These are phyloP conservation scores for Sisymbrium irio DNA, from an alignment of 345 rosid species.

Conservation along the genomic window DNA sequence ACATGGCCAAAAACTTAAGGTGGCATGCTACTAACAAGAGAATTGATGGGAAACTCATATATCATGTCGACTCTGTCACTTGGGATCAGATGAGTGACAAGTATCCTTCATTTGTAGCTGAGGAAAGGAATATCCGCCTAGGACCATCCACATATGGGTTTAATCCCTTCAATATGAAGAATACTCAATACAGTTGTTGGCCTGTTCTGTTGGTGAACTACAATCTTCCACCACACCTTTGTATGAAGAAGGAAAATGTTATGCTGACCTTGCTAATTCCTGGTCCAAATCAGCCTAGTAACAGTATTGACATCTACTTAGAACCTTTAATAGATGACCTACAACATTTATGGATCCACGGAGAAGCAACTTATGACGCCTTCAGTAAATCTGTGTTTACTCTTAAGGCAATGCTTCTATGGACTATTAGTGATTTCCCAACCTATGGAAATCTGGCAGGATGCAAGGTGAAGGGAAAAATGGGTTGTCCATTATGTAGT, in stretches of 20 bases:
- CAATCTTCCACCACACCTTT: too few relatives aligned
- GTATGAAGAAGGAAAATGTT: not conserved
- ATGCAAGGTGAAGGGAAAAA: not conserved
- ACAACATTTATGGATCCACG: not conserved
- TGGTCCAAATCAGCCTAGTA: not conserved
- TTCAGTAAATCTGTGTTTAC: not conserved
- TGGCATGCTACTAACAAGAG: too few relatives aligned
- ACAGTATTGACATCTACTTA: not conserved
- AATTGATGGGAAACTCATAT: too few relatives aligned
- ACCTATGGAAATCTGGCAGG: not conserved
- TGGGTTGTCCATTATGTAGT: not conserved
- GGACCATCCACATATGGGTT: too few relatives aligned
- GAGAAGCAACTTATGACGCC: not conserved
- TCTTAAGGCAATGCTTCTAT: not conserved
- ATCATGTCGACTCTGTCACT: too few relatives aligned
- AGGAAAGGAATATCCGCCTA: too few relatives aligned
- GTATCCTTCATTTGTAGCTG: too few relatives aligned
- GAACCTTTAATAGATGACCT: not conserved
- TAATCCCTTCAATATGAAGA: too few relatives aligned
- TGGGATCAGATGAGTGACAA: too few relatives aligned
- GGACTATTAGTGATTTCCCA: not conserved
- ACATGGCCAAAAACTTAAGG: too few relatives aligned
- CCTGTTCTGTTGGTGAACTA: too few relatives aligned
- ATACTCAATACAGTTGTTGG: too few relatives aligned
- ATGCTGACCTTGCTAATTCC: not conserved